Evolutionary conservation across 208 protist genomes (phyloP).

Genomic region (Trypanosomatidae sp.): DNA sequence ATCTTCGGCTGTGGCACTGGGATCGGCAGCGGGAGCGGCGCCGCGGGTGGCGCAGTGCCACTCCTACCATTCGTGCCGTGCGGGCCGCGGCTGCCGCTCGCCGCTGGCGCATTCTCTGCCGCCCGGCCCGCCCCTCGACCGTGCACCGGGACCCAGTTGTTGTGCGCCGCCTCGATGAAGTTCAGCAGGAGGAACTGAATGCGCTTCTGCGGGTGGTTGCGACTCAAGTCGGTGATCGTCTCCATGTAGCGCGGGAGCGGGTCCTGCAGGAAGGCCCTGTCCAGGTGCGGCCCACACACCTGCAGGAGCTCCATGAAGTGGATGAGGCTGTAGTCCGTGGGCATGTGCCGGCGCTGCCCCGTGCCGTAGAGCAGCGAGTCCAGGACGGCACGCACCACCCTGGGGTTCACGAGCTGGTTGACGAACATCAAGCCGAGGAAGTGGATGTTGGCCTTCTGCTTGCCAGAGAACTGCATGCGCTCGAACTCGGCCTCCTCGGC

Average conservation of each 20-base stretch:
- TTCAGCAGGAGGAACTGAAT: slow-evolving; percentile 83
- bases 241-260: slow-evolving; percentile 42
- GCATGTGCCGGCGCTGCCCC: slow-evolving; percentile 57
- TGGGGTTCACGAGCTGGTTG: slow-evolving; percentile 51
- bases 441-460: slow-evolving; percentile 87
- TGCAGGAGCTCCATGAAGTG: slow-evolving; percentile 85
- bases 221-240: slow-evolving; percentile 50
- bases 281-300: slow-evolving; percentile 65
- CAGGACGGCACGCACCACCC: slow-evolving; percentile 65
- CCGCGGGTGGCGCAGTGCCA: no score
- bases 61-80: no score
- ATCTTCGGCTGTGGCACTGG: slow-evolving; percentile 34
- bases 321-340: slow-evolving; percentile 66
- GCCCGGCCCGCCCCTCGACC: slow-evolving; percentile 43
- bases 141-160: slow-evolving; percentile 77
- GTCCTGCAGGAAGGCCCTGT: slow-evolving; percentile 39
- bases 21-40: no score
- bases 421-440: slow-evolving; percentile 83
- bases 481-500: slow-evolving; percentile 62
- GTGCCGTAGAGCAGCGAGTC: slow-evolving; percentile 75
- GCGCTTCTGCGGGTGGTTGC: slow-evolving; percentile 60
- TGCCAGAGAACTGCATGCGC: slow-evolving; percentile 60
- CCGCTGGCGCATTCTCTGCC: no score
- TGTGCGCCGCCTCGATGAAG: slow-evolving; percentile 78
- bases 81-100: neutral